Base-by-base conservation (phyloP, 495 filamentous ascomycete genomes). In the Entonaema liquescens region DNA sequence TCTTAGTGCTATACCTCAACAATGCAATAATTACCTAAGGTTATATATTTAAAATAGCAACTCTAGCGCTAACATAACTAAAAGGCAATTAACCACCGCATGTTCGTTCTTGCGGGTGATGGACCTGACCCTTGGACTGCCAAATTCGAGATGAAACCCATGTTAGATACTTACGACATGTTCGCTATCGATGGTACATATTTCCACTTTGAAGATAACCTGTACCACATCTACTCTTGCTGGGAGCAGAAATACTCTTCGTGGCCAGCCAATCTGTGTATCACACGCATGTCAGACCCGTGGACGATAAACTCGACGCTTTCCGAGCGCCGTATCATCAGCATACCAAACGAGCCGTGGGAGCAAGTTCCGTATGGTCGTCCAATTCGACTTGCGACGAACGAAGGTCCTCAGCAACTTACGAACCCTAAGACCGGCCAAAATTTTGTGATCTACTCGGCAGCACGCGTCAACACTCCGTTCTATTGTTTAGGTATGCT, bases 131-230 rank as follows among this genome's bases (percentile, higher is more conserved):
- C 81, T 2, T 86, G 83, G 83, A 75, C 67, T 2, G 76, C 80
- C 0, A 77, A 62, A 7, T 86, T 79, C 66, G 62, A 66, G 11
- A 70, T 83, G 75, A 82, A 82, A 36, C 72, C 78, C 12, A 80
- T 81, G 74, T 67, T 86, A 0, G 76, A 86, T 56, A 86, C 83
- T 5, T 86, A 80, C 67, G 83, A 84, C 57, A 79, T 83, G 74
- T 86, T 86, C 63, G 83, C 83, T 17, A 84, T 86, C 44, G 83
- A 86, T 62, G 83, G 83, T 7, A 86, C 83, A 2, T 86, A 85
- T 40, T 83, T 86, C 70, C 75, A 78, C 52, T 74, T 80, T 58
- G 67, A 68, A 1, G 67, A 76, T 9, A 70, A 77, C 8, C 74
- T 85, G 4, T 83, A 84, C 74, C 83, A 86, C 70, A 78, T 86